phyloP scores from a whole-genome alignment of 2,329 filamentous ascomycete species.

The Ophiostoma sp. region DNA sequence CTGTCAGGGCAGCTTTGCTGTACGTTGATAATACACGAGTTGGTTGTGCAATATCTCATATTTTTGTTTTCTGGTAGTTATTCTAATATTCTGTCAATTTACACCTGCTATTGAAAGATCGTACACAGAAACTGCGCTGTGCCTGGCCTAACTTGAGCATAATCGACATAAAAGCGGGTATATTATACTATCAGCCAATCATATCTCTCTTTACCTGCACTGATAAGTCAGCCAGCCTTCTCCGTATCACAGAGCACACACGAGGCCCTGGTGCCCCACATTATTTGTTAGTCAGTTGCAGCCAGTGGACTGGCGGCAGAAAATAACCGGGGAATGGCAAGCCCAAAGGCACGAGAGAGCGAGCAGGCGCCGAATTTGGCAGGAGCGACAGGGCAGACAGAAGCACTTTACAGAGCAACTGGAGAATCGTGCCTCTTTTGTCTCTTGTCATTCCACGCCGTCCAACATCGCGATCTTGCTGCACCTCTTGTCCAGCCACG shows the following conservation, averaged over 20 bases:
- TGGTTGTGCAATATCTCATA: too few species aligned
- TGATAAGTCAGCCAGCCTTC: slow-evolving; percentile 13
- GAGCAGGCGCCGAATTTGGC: slow-evolving; percentile 21
- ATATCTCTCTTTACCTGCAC: not conserved
- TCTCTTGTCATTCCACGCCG: not conserved
- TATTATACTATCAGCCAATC: not conserved
- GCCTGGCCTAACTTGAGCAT: not conserved
- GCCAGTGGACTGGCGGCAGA: slow-evolving; percentile 8
- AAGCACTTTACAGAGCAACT: not conserved
- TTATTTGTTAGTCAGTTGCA: slow-evolving; percentile 15
- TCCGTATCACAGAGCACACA: not conserved
- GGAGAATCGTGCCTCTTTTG: not conserved
- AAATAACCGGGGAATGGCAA: not conserved
- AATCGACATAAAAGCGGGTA: not conserved
- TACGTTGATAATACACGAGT: too few species aligned
- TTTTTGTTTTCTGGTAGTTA: too few species aligned
- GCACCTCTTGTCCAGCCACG: not conserved
- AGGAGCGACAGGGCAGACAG: not conserved
- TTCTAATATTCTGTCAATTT: too few species aligned
- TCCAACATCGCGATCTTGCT: not conserved
- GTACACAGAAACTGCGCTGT: not conserved
- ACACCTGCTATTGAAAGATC: too few species aligned
- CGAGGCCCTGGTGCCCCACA: slow-evolving; percentile 5
- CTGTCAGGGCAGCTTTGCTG: too few species aligned
- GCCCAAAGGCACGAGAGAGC: slow-evolving; percentile 9